These are phyloP conservation scores for Monilinia polystroma DNA, from an alignment of 2,329 filamentous ascomycete genomes.

Conservation along the genomic window DNA sequence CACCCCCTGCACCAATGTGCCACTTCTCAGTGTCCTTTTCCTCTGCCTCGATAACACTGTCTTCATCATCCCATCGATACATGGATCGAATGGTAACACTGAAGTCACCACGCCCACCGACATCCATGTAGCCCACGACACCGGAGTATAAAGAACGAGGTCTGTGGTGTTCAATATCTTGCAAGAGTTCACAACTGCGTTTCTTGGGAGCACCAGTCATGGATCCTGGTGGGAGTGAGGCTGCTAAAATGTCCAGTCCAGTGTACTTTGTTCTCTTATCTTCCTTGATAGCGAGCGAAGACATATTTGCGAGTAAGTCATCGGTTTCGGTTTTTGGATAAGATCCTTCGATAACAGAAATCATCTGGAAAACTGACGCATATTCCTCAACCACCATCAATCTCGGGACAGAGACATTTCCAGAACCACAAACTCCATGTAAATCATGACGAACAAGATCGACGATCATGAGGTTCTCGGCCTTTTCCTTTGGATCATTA, in stretches of 20 bases:
- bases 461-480: constrained; percentile 97
- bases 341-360: constrained; percentile 78
- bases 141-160: constrained; percentile 80
- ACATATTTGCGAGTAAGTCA: constrained; percentile 16
- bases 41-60: constrained; percentile 32
- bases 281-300: constrained; percentile 20
- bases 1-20: constrained; percentile 86
- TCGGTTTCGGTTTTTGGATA: constrained; percentile 44
- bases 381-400: constrained; percentile 89
- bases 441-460: constrained; percentile 94
- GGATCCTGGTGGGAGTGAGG: constrained; percentile 80
- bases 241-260: constrained; percentile 73
- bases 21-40: constrained; percentile 57
- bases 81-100: constrained; percentile 86
- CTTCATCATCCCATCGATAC: constrained; percentile 68
- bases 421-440: constrained; percentile 76
- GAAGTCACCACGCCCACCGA: constrained; percentile 82
- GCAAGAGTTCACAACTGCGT: constrained; percentile 80
- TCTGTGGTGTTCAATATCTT: constrained; percentile 59
- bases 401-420: constrained; percentile 70
- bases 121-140: constrained; percentile 85
- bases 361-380: constrained; percentile 86
- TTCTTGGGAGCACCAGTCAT: constrained; percentile 98
- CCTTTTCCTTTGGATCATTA: constrained; percentile 81
- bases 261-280: constrained; percentile 45